Base-by-base conservation (phyloP, 768 basidiomycete species). In the Russula griseocarnosa region DNA sequence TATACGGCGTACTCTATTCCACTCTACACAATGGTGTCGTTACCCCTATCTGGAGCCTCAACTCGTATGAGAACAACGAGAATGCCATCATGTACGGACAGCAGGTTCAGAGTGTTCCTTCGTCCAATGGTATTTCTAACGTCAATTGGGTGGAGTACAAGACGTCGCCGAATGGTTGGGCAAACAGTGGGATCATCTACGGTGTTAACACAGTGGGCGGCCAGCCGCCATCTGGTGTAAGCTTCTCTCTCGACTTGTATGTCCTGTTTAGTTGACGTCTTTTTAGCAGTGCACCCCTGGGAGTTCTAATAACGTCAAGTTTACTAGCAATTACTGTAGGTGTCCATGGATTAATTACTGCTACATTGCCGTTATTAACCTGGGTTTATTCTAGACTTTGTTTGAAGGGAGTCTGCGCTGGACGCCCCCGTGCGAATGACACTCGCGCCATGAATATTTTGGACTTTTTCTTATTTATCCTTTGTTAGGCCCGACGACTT, bases 141-240 rank as follows among this genome's bases (percentile, higher is more conserved):
- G 20, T 69, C 30, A 66, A 67, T 47, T 69, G 67, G 67, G 18
- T 67, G 30, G 26, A 26, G 18, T 47, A 67, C 32, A 55, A 52
- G 13, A 10, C 3, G 2, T 22, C 51, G 32, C 8, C 42, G 10
- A 66, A 66, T 11, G 1, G 49, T 3, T 46, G 61, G 6, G 62
- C 62, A 32, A 3, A n/a, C 3, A 9, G 20, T 5, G 28, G 28
- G 3, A 28, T 28, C 11, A 28, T 69, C 24, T 69, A 61, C 49
- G 42, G 67, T n/a, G 60, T 69, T 1, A 1, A 30, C 13, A 69
- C 67, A 20, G 16, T 8, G 9, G 55, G 22, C 24, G 66, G 67
- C 24, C 46, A 67, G 38, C 62, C 62, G 5, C 66, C 66, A 9
- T 0, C 46, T 14, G 47, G 59, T 22, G 67, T 69, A 42, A 24